Evolutionary conservation across 495 filamentous ascomycete species (phyloP).

Genomic region (Emericellopsis terricola): DNA sequence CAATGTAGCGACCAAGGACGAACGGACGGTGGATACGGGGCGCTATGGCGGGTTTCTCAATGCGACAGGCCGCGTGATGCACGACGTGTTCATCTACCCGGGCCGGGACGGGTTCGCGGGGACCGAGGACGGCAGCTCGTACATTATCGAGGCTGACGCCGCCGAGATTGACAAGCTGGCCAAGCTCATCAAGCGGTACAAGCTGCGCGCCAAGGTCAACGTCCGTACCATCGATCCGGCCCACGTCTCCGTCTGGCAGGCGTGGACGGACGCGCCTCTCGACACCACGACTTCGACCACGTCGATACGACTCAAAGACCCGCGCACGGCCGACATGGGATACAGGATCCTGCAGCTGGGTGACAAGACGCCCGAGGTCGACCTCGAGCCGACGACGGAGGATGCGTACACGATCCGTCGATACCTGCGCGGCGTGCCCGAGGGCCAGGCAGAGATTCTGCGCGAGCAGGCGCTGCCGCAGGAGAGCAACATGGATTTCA

Average conservation of each 20-base stretch:
- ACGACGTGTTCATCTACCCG: conserved; percentile 83
- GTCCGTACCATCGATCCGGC: conserved; percentile 42
- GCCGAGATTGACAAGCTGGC: conserved; percentile 38
- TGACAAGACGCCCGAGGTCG: conserved; percentile 10
- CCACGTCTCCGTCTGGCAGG: conserved; percentile 46
- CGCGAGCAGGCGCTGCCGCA: conserved; percentile 52
- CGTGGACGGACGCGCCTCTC: conserved; percentile 30
- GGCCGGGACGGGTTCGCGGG: conserved; percentile 13
- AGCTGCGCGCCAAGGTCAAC: conserved; percentile 59
- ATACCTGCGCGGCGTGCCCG: conserved; percentile 61
- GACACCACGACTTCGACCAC: conserved; percentile 7
- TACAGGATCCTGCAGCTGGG: conserved; percentile 31
- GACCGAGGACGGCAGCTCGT: conserved; percentile 31
- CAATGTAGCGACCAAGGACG: conserved; percentile 32
- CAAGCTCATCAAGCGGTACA: conserved; percentile 64
- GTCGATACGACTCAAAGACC: conserved; percentile 32
- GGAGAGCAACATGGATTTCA: conserved; percentile 72
- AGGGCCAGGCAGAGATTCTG: conserved; percentile 67
- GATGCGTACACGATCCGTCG: conserved; percentile 47
- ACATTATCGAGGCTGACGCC: conserved; percentile 70
- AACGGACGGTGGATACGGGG: conserved; percentile 15
- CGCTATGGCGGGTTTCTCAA: conserved; percentile 75
- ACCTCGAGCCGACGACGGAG: conserved; percentile 11
- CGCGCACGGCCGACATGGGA: conserved; percentile 52
- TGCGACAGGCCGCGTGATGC: conserved; percentile 62